These are phyloP conservation scores for Globisporangium parvum DNA, from an alignment of 352 stramenopile genomes.

Conservation along the genomic window DNA sequence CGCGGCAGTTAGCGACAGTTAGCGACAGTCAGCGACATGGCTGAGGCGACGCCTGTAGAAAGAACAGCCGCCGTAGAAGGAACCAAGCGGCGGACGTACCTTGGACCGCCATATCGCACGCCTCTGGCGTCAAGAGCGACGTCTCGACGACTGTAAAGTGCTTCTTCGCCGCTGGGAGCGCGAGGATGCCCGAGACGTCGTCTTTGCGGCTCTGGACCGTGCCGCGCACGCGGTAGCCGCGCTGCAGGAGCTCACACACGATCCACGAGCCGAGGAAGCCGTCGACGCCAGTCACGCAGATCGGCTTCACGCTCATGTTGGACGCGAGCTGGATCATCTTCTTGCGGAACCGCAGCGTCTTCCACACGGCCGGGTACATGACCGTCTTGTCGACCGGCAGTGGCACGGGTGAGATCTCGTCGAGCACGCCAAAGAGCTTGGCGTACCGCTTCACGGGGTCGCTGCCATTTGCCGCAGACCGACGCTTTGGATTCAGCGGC, in stretches of 20 bases:
- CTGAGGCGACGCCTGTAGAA: slow-evolving; percentile 1
- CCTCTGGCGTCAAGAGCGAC: slow-evolving; percentile 80
- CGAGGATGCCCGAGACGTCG: slow-evolving; percentile 73
- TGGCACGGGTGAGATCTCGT: slow-evolving; percentile 9
- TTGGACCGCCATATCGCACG: slow-evolving; percentile 84
- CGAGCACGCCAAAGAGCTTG: slow-evolving; percentile 16
- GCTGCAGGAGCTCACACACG: slow-evolving; percentile 67
- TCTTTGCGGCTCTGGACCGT: slow-evolving; percentile 85
- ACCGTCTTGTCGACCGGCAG: slow-evolving; percentile 8
- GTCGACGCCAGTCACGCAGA: slow-evolving; percentile 84
- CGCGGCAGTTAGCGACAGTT: too few relatives aligned
- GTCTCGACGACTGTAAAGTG: slow-evolving; percentile 87
- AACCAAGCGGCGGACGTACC: slow-evolving; percentile 14
- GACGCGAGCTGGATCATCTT: slow-evolving; percentile 75
- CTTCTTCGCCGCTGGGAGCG: slow-evolving; percentile 60
- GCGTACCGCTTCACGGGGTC: slow-evolving; percentile 13
- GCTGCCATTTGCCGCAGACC: neutral
- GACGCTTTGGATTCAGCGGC: neutral
- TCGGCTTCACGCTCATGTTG: slow-evolving; percentile 68
- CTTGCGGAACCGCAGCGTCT: slow-evolving; percentile 73
- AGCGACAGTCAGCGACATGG: too few relatives aligned
- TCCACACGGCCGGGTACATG: slow-evolving; percentile 83
- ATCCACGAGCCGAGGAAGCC: slow-evolving; percentile 85
- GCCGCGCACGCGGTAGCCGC: slow-evolving; percentile 76
- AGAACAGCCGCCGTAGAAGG: slow-evolving; percentile 1